phyloP scores from a whole-genome alignment of 495 filamentous ascomycete species.

The Daldinia caldariorum region DNA sequence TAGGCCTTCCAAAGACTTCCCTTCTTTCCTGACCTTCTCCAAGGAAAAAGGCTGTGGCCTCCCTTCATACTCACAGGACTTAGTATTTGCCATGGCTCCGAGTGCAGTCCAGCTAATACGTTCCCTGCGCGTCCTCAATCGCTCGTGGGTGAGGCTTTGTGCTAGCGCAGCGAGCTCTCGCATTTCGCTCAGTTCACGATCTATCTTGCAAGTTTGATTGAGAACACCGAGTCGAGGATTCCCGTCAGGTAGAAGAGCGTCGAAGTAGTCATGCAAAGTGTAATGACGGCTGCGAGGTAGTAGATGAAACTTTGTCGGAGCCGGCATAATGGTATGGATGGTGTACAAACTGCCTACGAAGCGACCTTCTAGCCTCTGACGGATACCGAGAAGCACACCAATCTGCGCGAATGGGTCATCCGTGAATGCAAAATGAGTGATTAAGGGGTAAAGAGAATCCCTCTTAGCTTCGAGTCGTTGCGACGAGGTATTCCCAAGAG shows the following conservation, averaged over 20 bases:
- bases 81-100: conserved; percentile 32
- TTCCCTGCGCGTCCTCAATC: conserved; percentile 31
- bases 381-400: conserved; percentile 50
- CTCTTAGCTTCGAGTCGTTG: conserved; percentile 14
- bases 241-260: conserved; percentile 46
- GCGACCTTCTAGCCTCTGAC: conserved; percentile 47
- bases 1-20: conserved; percentile 25
- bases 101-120: conserved; percentile 53
- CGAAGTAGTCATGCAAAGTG: conserved; percentile 35
- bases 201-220: conserved; percentile 41
- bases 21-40: conserved; percentile 25
- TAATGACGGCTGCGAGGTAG: conserved; percentile 19
- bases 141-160: conserved; percentile 39
- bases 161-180: conserved; percentile 52
- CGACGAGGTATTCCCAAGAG: conserved; percentile 39
- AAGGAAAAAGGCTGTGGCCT: conserved; percentile 21
- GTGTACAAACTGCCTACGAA: conserved; percentile 53
- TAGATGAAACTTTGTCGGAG: neutral
- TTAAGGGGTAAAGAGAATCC: conserved; percentile 22
- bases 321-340: conserved; percentile 30
- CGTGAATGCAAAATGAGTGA: conserved; percentile 54
- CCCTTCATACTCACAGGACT: neutral
- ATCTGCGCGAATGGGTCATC: conserved; percentile 51
- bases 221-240: conserved; percentile 44
- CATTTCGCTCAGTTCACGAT: conserved; percentile 53